phyloP scores from a whole-genome alignment of 2,329 filamentous ascomycete genomes.

The Xylaria sp. region DNA sequence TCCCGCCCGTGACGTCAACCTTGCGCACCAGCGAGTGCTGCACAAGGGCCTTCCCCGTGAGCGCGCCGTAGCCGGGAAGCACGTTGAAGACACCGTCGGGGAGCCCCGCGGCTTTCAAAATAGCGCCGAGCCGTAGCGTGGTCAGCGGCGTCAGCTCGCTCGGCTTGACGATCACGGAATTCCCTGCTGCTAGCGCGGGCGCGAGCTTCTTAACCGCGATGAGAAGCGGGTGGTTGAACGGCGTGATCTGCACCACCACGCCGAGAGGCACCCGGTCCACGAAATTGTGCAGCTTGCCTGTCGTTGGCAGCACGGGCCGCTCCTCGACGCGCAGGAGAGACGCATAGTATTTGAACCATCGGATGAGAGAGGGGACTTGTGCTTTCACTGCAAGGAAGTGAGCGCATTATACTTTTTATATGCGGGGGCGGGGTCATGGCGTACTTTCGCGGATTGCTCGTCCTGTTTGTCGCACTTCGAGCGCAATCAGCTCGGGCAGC shows the following conservation, averaged over 20 bases:
- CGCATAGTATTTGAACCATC: constrained; percentile 79
- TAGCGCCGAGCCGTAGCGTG: constrained; percentile 65
- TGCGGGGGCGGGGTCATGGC: neutral
- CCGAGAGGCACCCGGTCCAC: constrained; percentile 65
- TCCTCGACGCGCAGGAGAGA: constrained; percentile 74
- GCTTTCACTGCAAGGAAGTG: constrained; percentile 60
- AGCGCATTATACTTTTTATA: neutral
- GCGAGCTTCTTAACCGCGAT: constrained; percentile 70
- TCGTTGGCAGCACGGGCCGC: constrained; percentile 71
- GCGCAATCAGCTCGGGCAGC: constrained; percentile 65
- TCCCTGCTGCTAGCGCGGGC: constrained; percentile 68
- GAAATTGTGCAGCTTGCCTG: constrained; percentile 68
- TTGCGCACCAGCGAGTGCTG: constrained; percentile 66
- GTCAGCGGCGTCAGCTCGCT: constrained; percentile 71
- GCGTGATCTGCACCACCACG: constrained; percentile 66
- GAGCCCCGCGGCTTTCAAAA: constrained; percentile 74
- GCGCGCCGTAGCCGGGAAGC: constrained; percentile 62
- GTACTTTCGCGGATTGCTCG: constrained; percentile 70
- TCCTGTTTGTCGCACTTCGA: constrained; percentile 75
- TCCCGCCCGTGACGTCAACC: constrained; percentile 81
- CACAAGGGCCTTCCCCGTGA: constrained; percentile 64
- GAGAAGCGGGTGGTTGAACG: constrained; percentile 68
- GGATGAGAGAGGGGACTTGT: constrained; percentile 71
- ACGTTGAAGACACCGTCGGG: constrained; percentile 76
- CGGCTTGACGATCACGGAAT: constrained; percentile 69